Evolutionary conservation across 169 alveolate genomes (phyloP), one percentile per base, ranked within the genome.

Genomic region (Plasmodium billcollinsi): DNA sequence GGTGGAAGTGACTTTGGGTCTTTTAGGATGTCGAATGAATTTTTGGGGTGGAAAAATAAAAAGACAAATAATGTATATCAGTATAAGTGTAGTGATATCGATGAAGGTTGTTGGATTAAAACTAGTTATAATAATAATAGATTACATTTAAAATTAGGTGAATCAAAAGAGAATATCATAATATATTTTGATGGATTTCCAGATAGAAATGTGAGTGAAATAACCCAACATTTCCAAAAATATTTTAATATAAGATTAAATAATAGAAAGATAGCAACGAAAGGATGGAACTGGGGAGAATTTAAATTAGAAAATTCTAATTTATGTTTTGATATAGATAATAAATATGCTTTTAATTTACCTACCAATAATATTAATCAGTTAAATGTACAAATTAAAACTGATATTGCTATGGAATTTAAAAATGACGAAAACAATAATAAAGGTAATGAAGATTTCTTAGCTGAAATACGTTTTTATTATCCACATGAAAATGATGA

Each of bases 281-380:
- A 93, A 1, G 98, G 98, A 24, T 94, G 97, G 97, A 97, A 96
- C 85, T 97, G 98, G 98, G 98, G 98, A 15, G 94, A 96, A 54
- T 95, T 93, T 74, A 91, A 92, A 52, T 93, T 96, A 76, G 96
- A 96, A 47, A 95, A 96, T 89, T 62, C 88, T 47, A 71, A 89
- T 39, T 92, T 95, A 65, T 74, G 73, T 14, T 88, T 95, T 33
- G 91, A 89, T 14, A 94, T 96, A 20, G 96, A 94, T 75, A 93
- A 94, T 45, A 90, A 93, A 54, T 76, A 94, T 8, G 97, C 96
- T 45, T 90, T 96, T 59, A 95, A 91, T 49, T 93, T 96, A 2
- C 94, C 93, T 63, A 95, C 97, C 0, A 95, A 94, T 33, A 94
- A 90, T 73, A 96, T 96, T 8, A 92, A 69, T 47, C 97, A 96